Base-by-base conservation (phyloP, 495 filamentous ascomycete species). In the Aspergillus kassunensis region DNA sequence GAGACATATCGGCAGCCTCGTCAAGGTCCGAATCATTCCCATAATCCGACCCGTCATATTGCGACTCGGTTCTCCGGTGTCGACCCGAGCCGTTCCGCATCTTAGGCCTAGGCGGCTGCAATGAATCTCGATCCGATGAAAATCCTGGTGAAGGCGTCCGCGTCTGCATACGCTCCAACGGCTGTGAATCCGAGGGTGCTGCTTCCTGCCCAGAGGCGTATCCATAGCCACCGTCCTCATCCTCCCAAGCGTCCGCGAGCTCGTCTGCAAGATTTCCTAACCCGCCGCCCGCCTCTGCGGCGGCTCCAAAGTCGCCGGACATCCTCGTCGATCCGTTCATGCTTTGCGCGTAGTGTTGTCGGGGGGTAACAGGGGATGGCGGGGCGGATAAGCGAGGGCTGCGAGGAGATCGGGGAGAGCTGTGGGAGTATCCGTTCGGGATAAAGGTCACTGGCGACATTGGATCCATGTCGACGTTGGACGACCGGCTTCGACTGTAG, bases 231-330 rank as follows among this genome's bases (percentile, higher is more conserved):
- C 72, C 78, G 8, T 85, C 84, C 36, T 85, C 84, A 39, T 83
- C 76, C 49, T 81, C 84, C 72, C 76, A 78, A 15, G 74, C 78
- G 55, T 80, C 79, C 13, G 75, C 79, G 62, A 69, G 69, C 59
- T 93, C 89, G 56, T 95, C 90, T 11, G 91, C 90, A 15, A 97
- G 71, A 55, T 87, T 95, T 29, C 90, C 90, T 16, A 93, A 69
- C 0, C 88, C 88, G 27, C 83, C 84, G 18, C 64, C 70, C 54
- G 54, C 58, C 20, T 63, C 75, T 51, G 64, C 62, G 60, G 54
- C 63, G 58, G 62, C 60, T 27, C 68, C 67, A 55, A 71, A 75
- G 47, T 74, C 74, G 36, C 63, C 64, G 7, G 73, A 76, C 52
- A 63, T 68, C 19, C 70, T 63, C 7, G 68, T 59, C 50, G 81